These are phyloP conservation scores for Gastrolobium bilobum DNA, from an alignment of 306 rosid species.

Conservation along the genomic window DNA sequence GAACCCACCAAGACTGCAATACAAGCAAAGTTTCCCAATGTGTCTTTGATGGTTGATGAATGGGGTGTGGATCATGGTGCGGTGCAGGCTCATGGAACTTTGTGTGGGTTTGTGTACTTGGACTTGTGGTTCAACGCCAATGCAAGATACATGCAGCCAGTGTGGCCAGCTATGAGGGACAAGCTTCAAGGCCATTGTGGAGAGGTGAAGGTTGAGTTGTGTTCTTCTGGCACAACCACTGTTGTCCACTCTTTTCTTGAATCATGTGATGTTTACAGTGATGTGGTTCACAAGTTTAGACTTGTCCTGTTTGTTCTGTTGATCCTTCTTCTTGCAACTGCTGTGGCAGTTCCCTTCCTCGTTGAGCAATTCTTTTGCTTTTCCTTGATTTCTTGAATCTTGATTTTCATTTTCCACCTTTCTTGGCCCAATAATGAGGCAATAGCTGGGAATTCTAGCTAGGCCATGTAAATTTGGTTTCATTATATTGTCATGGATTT, in stretches of 20 bases:
- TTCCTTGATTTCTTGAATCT: conserved; percentile 13
- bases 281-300: conserved; percentile 35
- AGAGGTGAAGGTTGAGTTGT: conserved; percentile 46
- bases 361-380: conserved; percentile 46
- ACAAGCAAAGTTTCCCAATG: conserved; percentile 30
- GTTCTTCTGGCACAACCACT: not conserved
- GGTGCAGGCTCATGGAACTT: not conserved
- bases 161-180: conserved; percentile 38
- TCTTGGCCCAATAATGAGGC: too few relatives aligned
- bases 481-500: too few relatives aligned
- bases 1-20: conserved; percentile 1
- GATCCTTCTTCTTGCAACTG: conserved; percentile 43
- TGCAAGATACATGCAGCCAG: conserved; percentile 22
- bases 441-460: too few relatives aligned
- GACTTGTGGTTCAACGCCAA: conserved; percentile 38
- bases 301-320: not conserved
- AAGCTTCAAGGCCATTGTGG: conserved; percentile 48
- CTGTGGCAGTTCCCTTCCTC: conserved; percentile 35
- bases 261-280: conserved; percentile 45
- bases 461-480: too few relatives aligned
- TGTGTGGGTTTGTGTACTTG: conserved; percentile 45
- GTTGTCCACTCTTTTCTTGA: conserved; percentile 31
- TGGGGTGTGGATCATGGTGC: conserved; percentile 28
- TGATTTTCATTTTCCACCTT: not conserved
- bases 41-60: conserved; percentile 42